Evolutionary conservation across 768 basidiomycete species (phyloP), one percentile per base, ranked within the genome.

Genomic region (Leccinum sublutescens): DNA sequence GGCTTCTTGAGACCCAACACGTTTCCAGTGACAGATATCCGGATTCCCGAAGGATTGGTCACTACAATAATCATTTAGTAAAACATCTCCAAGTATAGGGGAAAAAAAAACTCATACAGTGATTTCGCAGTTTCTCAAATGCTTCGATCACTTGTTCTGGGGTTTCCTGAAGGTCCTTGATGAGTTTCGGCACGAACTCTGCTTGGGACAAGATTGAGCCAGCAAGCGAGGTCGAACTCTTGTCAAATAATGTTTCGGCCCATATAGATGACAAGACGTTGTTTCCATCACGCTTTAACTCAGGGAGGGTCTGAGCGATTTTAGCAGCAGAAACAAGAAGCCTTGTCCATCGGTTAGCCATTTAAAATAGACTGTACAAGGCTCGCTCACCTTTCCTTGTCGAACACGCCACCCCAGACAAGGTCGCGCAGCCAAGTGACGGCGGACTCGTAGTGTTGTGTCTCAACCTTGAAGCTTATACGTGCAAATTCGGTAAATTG

Each of bases 21-120:
- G 66, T 97, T 87, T 11, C 97, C 97, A n/a, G 88, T 84, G 10
- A 98, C 89, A 1, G 92, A 90, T 70, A 99, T 89, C 40, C 97
- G 86, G 21, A 95, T 79, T 45, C 87, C 91, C 19, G 85, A 82
- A 3, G 96, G 91, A 61, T 91, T 79, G 12, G 87, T 89, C 62
- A 97, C 94, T 98, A 60, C 8, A 60, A 25, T 31, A 21, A 50
- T 55, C 49, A 31, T 17, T 55, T 25, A 34, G 50, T 55, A 54
- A 53, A 45, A 29, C 36, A 14, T n/a, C 11, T 27, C 14, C 15
- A 38, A 11, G 11, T 15, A 52, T 36, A 29, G 17, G 50, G 31
- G 7, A 8, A 54, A 29, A 29, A 33, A 8, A 10, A 25, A 25
- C 10, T 78, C 92, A 67, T 63, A 96, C 94, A 64, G 60, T 75